Percentiles rank a stretch among this genome's conserved stretches.
Evolutionary conservation across 805 yeast genomes (phyloP).

Genomic region (Candida namnaoensis): DNA sequence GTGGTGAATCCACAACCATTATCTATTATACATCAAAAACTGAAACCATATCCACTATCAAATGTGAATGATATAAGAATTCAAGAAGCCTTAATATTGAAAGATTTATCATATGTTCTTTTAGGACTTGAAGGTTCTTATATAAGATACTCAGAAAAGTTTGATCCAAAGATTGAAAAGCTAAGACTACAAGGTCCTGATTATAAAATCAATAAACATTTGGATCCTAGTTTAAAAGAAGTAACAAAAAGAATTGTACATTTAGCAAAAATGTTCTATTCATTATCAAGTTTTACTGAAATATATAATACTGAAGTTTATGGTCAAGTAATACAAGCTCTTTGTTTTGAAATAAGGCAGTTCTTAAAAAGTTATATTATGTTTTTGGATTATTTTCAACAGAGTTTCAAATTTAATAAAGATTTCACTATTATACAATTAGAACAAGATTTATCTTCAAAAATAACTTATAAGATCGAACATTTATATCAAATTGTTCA

Average conservation of each 20-base stretch:
- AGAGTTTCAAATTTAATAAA: slow-evolving; percentile 37
- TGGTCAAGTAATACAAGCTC: slow-evolving; percentile 69
- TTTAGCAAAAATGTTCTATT: slow-evolving; percentile 55
- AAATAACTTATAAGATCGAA: slow-evolving; percentile 30
- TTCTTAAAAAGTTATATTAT: slow-evolving; percentile 28
- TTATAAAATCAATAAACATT: slow-evolving; percentile 57
- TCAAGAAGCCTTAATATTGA: slow-evolving; percentile 67
- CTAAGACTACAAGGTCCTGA: slow-evolving; percentile 61
- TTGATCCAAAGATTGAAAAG: slow-evolving; percentile 33
- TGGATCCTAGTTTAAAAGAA: slow-evolving; percentile 69
- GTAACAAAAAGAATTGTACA: slow-evolving; percentile 52
- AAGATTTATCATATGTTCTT: slow-evolving; percentile 62
- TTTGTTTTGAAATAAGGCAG: slow-evolving; percentile 51
- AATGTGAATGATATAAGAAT: slow-evolving; percentile 36
- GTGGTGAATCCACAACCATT: slow-evolving; percentile 26
- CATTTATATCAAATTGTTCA: slow-evolving; percentile 52
- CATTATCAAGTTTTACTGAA: slow-evolving; percentile 53
- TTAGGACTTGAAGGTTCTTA: slow-evolving; percentile 73
- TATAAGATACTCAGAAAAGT: slow-evolving; percentile 57
- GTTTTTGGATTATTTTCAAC: slow-evolving; percentile 37
- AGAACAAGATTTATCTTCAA: slow-evolving; percentile 37
- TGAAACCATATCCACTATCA: slow-evolving; percentile 36
- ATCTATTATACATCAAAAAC: slow-evolving; percentile 20
- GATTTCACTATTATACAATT: slow-evolving; percentile 52
- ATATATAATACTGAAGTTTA: slow-evolving; percentile 41